Base-by-base conservation (phyloP, 805 yeast genomes). In the Metschnikowia proteae region DNA sequence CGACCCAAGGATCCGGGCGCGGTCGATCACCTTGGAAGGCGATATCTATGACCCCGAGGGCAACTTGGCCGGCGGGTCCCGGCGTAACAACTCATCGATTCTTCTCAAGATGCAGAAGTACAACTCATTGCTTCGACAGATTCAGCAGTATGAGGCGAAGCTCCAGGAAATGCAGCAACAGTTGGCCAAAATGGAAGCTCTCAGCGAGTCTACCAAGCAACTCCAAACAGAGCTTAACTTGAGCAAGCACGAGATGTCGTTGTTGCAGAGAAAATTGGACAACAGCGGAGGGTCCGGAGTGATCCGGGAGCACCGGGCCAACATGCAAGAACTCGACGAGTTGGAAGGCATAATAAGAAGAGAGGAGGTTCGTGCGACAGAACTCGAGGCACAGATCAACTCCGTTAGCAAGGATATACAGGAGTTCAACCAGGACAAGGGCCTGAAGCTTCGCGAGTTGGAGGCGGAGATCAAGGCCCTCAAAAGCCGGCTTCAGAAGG, bases 41-140 rank as follows among this genome's bases (percentile, higher is more conserved):
- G 99, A 94, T 64, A 79, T 85, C 8, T 94, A 91, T 67, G 99
- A 94, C 62, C 99, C 99, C 0, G 89, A 86, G 56, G 99, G 99
- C 11, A 88, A 96, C 6, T 72, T 94, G 27, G 87, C 97, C 1
- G 99, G 99, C 42, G 98, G 98, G n/a, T 83, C 95, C 22, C 76
- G 92, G 56, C 82, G 75, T 53, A 72, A 73, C 43, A 70, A 79
- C 11, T 75, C 80, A 1, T 78, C 89, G 0, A 65, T 86, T 3
- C 71, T 91, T 48, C 63, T 80, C 8, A 80, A 79, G 38, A 80
- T 90, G 63, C 92, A 85, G 59, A 79, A 79, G 49, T 84, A 77
- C 56, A 86, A 86, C 58, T 64, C 60, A 11, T 59, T 78, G 9
- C 68, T 70, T 25, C 57, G 60, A 7, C 68, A 71, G 48, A 62